Evolutionary conservation across 108 stramenopile species (phyloP), one percentile per base, ranked within the genome.

Genomic region (Conticribra weissflogii): DNA sequence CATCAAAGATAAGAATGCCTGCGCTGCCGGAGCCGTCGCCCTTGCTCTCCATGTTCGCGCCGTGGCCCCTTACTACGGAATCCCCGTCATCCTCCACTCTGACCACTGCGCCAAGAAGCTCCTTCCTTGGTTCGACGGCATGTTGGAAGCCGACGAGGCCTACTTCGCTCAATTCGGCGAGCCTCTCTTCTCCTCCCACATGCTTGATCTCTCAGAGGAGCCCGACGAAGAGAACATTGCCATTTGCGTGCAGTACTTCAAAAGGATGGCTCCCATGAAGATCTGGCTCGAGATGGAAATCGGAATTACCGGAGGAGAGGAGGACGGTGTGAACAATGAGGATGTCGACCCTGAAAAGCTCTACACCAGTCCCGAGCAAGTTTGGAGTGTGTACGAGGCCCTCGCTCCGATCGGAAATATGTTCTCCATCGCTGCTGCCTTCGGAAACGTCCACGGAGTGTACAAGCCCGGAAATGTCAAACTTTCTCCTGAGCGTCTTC

Each of bases 281-380:
- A 95, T 98, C 77, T 96, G 95, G 96, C 81, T 98, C 52, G 98
- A 98, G 81, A 97, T 98, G 96, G 98, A 98, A 81, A 96, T 98
- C 63, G 97, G 98, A 50, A 97, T 98, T 86, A 97, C 98, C 19
- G 98, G 98, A 65, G 98, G 98, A 63, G 98, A 98, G 83, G 98
- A 97, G 79, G 98, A 97, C 79, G 98, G 98, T 71, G 98, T 98
- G 23, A 96, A 97, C 88, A 98, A 97, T 79, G 91, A 92, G 55
- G 82, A 94, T 71, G 87, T 96, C 46, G 96, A 97, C 78, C 92
- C 94, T 21, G 95, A 92, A 82, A 96, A 96, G 85, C 90, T 98
- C 32, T 98, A 98, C 94, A 97, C 98, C 23, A 90, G 86, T 73
- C 98, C 98, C 53, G 96, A 98, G 75, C 92, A 97, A 76, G 94